Evolutionary conservation across 306 rosid species (phyloP).

Genomic region (Gastrolobium bilobum): DNA sequence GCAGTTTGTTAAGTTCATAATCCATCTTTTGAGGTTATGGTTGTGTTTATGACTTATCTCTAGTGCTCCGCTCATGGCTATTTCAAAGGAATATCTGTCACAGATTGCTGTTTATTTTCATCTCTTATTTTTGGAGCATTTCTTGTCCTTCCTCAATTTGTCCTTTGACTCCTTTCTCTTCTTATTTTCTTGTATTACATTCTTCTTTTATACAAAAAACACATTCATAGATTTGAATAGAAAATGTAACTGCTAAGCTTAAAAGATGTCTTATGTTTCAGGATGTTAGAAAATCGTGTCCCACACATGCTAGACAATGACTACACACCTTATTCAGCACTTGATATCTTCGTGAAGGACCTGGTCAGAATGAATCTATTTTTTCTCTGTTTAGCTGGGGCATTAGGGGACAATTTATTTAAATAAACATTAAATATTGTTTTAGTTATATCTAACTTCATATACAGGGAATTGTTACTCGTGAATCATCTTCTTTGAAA

Average conservation of each 20-base stretch:
- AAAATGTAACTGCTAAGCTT: slow-evolving; percentile 36
- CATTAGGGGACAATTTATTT: slow-evolving; percentile 8
- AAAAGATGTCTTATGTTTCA: slow-evolving; percentile 48
- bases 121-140: slow-evolving; percentile 11
- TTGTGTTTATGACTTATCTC: slow-evolving; percentile 29
- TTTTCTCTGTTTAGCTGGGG: slow-evolving; percentile 34
- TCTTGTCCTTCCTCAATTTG: slow-evolving; percentile 8
- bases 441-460: slow-evolving; percentile 43
- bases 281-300: slow-evolving; percentile 97
- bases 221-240: slow-evolving; percentile 33
- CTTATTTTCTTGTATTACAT: slow-evolving; percentile 4
- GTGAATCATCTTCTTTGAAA: slow-evolving; percentile 76
- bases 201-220: slow-evolving; percentile 16
- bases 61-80: slow-evolving; percentile 31
- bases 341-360: slow-evolving; percentile 96
- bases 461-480: slow-evolving; percentile 87
- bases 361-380: slow-evolving; percentile 66
- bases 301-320: slow-evolving; percentile 95
- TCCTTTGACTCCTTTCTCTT: slow-evolving; percentile 27
- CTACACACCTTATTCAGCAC: slow-evolving; percentile 94
- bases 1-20: neutral
- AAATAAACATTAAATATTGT: slow-evolving; percentile 27
- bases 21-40: slow-evolving; percentile 23
- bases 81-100: slow-evolving; percentile 28
- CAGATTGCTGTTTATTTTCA: slow-evolving; percentile 20